Evolutionary conservation across 179 eudicot species (phyloP).

Genomic region (Camellia oleifera): DNA sequence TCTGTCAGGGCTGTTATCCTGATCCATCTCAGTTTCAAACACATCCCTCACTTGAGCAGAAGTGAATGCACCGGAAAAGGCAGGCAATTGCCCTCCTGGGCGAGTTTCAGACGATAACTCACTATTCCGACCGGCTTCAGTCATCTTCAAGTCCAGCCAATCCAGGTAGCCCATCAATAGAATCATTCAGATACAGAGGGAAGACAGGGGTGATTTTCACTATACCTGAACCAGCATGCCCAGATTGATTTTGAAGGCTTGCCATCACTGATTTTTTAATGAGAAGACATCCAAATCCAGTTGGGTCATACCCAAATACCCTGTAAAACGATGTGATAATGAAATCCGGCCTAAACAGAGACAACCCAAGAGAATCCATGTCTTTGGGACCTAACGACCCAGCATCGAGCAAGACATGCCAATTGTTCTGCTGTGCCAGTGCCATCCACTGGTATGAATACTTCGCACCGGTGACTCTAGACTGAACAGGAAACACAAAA

Average conservation of each 20-base stretch:
- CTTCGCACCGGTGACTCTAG: conserved; percentile 95
- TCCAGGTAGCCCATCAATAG: conserved; percentile 77
- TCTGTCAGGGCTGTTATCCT: conserved; percentile 77
- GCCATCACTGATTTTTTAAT: conserved; percentile 89
- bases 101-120: conserved; percentile 55
- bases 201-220: conserved; percentile 89
- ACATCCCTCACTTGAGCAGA: conserved; percentile 97
- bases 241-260: conserved; percentile 76
- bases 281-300: conserved; percentile 97
- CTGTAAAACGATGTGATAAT: conserved; percentile 92
- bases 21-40: conserved; percentile 93
- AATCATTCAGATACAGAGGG: conserved; percentile 83
- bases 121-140: conserved; percentile 51
- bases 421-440: conserved; percentile 93
- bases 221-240: conserved; percentile 84
- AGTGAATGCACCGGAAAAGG: conserved; percentile 94
- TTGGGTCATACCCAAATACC: conserved; percentile 95
- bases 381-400: conserved; percentile 99
- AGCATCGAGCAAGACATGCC: conserved; percentile 98
- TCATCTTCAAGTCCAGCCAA: conserved; percentile 57
- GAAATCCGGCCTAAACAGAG: conserved; percentile 93
- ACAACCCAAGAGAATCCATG: conserved; percentile 99
- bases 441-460: conserved; percentile 99
- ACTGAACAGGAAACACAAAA: conserved; percentile 96
- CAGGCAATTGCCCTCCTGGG: conserved; percentile 73